phyloP scores from a whole-genome alignment of 2,329 filamentous ascomycete species.

The Aspergillus latus region DNA sequence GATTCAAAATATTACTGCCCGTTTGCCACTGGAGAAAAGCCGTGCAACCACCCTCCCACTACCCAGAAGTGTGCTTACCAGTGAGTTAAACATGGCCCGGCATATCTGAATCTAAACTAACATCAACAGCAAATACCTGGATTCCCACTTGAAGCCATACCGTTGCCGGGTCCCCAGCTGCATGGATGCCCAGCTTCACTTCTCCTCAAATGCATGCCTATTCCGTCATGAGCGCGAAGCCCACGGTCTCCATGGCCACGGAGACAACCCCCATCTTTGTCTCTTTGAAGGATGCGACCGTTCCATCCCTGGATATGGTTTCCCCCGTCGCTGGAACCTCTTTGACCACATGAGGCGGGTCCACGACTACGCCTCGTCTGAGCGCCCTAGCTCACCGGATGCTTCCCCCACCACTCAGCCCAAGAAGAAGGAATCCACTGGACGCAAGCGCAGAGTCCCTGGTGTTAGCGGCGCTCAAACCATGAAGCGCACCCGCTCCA shows the following conservation, averaged over 20 bases:
- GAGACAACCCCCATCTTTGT: conserved; percentile 89
- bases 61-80: conserved; percentile 99
- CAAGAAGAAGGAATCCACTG: conserved; percentile 42
- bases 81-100: conserved; percentile 59
- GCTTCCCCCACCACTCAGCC: conserved; percentile 33
- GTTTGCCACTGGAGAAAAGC: conserved; percentile 64
- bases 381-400: conserved; percentile 45
- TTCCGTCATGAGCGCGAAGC: conserved; percentile 94
- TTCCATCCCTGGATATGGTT: conserved; percentile 77
- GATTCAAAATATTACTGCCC: conserved; percentile 95
- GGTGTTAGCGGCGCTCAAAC: conserved; percentile 37
- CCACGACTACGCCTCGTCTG: conserved; percentile 60
- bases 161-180: conserved; percentile 85
- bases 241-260: conserved; percentile 92
- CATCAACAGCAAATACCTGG: conserved; percentile 79
- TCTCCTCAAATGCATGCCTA: conserved; percentile 92
- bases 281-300: conserved; percentile 85
- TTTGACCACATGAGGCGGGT: conserved; percentile 97
- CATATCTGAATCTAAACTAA: not conserved
- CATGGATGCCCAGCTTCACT: conserved; percentile 81
- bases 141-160: conserved; percentile 95
- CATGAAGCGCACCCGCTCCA: conserved; percentile 46
- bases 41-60: conserved; percentile 87
- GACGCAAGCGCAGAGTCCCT: conserved; percentile 43
- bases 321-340: conserved; percentile 93